Conservation (phyloP, 768 basidiomycete species). For the Naematelia aurantialba region DNA sequence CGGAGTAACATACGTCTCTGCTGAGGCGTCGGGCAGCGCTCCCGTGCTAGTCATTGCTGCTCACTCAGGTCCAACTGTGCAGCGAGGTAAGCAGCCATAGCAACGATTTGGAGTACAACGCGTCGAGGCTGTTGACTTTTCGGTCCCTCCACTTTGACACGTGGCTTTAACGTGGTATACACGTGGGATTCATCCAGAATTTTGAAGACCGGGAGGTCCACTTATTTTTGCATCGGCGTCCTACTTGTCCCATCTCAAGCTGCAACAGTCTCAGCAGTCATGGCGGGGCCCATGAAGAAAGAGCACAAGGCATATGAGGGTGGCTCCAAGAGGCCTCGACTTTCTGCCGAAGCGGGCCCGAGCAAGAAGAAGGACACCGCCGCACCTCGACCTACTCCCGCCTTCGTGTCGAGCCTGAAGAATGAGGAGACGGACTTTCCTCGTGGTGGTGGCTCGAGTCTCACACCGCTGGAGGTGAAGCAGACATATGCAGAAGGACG, state of each 20-base stretch:
- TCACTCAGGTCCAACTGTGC: neutral
- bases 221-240: neutral
- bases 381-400: constrained; percentile 35
- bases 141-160: constrained; percentile 10
- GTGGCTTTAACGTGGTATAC: too few relatives aligned
- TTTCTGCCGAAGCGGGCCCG: neutral
- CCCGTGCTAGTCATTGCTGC: neutral
- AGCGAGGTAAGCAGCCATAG: neutral
- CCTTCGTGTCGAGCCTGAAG: constrained; percentile 46
- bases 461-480: constrained; percentile 87
- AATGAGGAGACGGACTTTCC: constrained; percentile 84
- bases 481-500: constrained; percentile 75
- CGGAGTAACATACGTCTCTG: constrained; percentile 26
- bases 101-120: too few relatives aligned
- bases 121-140: neutral
- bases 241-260: neutral
- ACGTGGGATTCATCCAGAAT: constrained; percentile 5
- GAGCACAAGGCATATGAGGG: neutral
- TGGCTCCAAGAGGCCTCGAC: constrained; percentile 4
- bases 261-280: neutral
- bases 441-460: constrained; percentile 82
- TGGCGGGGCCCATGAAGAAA: neutral
- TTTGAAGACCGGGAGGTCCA: constrained; percentile 2
- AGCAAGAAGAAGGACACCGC: neutral
- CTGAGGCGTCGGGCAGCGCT: neutral